Conservation (phyloP, 192 early-diverging fungal genomes). For the Podila clonocystis region DNA sequence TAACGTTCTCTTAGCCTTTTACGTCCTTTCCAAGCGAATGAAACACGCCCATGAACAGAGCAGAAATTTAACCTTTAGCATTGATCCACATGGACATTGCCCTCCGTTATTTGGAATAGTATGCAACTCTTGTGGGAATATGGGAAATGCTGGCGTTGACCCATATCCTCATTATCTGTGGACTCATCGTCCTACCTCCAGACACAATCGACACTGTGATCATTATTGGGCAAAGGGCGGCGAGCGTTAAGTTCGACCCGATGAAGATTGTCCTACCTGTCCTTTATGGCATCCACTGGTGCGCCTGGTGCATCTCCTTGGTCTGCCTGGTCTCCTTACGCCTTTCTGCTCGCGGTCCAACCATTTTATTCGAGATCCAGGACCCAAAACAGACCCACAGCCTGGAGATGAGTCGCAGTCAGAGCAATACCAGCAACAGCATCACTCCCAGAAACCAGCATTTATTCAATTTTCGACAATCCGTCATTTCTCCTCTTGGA, state of each 20-base stretch:
- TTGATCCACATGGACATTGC: neutral
- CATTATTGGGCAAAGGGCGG: constrained; percentile 20
- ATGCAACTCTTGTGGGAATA: constrained; percentile 26
- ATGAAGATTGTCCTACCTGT: constrained; percentile 15
- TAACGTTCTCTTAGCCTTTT: neutral
- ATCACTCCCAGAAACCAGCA: constrained; percentile 15
- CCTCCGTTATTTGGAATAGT: constrained; percentile 5
- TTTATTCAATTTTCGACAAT: constrained; percentile 34
- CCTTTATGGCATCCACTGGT: constrained; percentile 14
- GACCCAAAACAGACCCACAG: constrained; percentile 18
- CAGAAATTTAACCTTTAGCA: neutral
- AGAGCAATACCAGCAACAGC: constrained; percentile 3
- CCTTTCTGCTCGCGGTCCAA: neutral
- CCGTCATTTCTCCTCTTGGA: constrained; percentile 26
- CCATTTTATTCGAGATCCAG: constrained; percentile 12
- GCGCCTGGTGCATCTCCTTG: constrained; percentile 13
- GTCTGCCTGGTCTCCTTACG: constrained; percentile 15
- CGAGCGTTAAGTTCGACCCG: neutral
- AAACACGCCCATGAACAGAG: neutral
- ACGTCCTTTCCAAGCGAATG: neutral
- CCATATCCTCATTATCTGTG: constrained; percentile 29
- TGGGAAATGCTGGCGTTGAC: constrained; percentile 38
- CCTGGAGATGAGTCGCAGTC: constrained; percentile 8
- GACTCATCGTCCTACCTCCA: constrained; percentile 9
- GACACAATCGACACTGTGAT: neutral